phyloP scores from a whole-genome alignment of 768 basidiomycete species.

The Auriscalpium microsporum region DNA sequence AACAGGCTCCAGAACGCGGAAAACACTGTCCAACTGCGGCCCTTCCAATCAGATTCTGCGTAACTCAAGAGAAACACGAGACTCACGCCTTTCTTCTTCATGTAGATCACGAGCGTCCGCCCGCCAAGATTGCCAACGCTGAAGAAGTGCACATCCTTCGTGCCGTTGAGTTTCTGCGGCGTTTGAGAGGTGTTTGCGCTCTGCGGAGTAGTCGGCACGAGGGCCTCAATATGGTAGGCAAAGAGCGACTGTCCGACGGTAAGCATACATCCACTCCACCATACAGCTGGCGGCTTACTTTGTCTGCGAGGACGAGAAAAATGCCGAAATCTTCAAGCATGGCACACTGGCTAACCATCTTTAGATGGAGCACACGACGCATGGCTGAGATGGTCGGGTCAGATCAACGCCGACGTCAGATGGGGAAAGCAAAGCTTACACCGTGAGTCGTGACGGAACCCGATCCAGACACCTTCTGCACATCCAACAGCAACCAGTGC shows the following conservation, averaged over 20 bases:
- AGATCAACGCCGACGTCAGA: neutral
- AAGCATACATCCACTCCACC: neutral
- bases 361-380: constrained; percentile 87
- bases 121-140: constrained; percentile 82
- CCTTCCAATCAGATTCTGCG: constrained; percentile 2
- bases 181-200: constrained; percentile 62
- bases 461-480: constrained; percentile 94
- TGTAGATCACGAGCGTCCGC: constrained; percentile 86
- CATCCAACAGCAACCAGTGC: constrained; percentile 90
- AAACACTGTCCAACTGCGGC: constrained; percentile 72
- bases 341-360: constrained; percentile 90
- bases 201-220: constrained; percentile 80
- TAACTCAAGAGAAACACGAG: constrained; percentile 7
- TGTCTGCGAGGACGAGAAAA: constrained; percentile 91
- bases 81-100: constrained; percentile 85
- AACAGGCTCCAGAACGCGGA: constrained; percentile 97
- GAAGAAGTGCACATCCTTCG: constrained; percentile 93
- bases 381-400: constrained; percentile 45
- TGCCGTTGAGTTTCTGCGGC: constrained; percentile 86
- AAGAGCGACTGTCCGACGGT: constrained; percentile 55
- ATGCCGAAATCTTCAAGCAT: constrained; percentile 96
- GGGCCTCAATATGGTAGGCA: constrained; percentile 92
- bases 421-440: constrained; percentile 39
- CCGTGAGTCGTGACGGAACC: constrained; percentile 78
- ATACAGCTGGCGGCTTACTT: constrained; percentile 34